Evolutionary conservation across 805 yeast genomes (phyloP).

Genomic region (Kazachstania africana): DNA sequence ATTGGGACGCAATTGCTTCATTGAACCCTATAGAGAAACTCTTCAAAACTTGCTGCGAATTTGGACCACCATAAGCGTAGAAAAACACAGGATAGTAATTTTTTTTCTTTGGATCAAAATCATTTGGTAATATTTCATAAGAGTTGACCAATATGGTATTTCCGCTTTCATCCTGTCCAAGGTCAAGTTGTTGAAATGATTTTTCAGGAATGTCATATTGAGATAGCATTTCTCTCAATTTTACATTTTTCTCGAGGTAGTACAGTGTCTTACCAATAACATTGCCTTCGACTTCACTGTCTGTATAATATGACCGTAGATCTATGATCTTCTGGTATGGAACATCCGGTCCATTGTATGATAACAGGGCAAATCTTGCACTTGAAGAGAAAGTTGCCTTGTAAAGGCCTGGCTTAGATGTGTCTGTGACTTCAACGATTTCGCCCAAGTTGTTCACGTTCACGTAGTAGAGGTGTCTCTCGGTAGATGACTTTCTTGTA

Average conservation of each 20-base stretch:
- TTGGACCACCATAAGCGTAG: slow-evolving; percentile 93
- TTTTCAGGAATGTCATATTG: slow-evolving; percentile 47
- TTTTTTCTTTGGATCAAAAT: slow-evolving; percentile 40
- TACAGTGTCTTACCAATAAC: slow-evolving; percentile 20
- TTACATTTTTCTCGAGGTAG: slow-evolving; percentile 30
- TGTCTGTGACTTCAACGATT: slow-evolving; percentile 36
- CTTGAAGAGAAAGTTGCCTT: slow-evolving; percentile 71
- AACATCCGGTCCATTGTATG: slow-evolving; percentile 66
- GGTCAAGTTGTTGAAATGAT: slow-evolving; percentile 39
- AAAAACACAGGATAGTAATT: slow-evolving; percentile 76
- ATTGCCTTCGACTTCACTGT: slow-evolving; percentile 9
- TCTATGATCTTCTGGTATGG: slow-evolving; percentile 70
- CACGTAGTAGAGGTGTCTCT: slow-evolving; percentile 73
- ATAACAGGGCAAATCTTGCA: slow-evolving; percentile 54
- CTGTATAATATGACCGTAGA: slow-evolving; percentile 27
- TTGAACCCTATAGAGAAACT: slow-evolving; percentile 54
- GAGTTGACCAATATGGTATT: slow-evolving; percentile 42
- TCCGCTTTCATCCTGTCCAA: slow-evolving; percentile 38
- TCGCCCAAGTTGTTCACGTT: slow-evolving; percentile 35
- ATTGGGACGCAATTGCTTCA: slow-evolving; percentile 62
- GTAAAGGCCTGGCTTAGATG: slow-evolving; percentile 51
- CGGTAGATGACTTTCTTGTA: slow-evolving; percentile 67
- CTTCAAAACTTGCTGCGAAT: slow-evolving; percentile 70
- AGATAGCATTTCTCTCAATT: slow-evolving; percentile 29
- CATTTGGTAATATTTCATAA: slow-evolving; percentile 66